These are phyloP conservation scores for Rhynchosporium agropyri DNA, from an alignment of 2,329 filamentous ascomycete species.

Conservation along the genomic window DNA sequence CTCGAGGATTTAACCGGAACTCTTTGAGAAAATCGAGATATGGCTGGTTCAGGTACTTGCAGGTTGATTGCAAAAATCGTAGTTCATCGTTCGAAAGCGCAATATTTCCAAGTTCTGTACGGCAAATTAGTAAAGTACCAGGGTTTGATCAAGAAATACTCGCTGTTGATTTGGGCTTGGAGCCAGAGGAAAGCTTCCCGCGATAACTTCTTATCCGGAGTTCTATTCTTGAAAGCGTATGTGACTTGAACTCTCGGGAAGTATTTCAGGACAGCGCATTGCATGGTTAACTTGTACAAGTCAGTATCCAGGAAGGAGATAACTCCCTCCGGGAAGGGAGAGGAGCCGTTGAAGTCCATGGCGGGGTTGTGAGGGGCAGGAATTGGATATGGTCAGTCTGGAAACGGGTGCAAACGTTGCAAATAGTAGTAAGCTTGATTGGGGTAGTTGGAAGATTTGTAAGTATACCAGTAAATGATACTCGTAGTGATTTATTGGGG, in stretches of 20 bases:
- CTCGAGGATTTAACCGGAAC: constrained; percentile 78
- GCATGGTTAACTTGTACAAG: constrained; percentile 95
- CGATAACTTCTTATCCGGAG: constrained; percentile 88
- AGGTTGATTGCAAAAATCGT: constrained; percentile 74
- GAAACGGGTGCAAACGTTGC: not conserved
- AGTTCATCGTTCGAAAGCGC: constrained; percentile 78
- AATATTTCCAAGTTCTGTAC: constrained; percentile 77
- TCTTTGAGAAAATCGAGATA: constrained; percentile 82
- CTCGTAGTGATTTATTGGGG: not conserved
- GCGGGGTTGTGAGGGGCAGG: not conserved
- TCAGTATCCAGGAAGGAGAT: constrained; percentile 82
- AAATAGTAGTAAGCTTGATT: not conserved
- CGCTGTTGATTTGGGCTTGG: constrained; percentile 77
- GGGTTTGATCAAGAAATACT: constrained; percentile 38
- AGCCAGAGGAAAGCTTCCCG: constrained; percentile 85
- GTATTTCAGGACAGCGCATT: constrained; percentile 92
- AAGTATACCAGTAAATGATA: not conserved
- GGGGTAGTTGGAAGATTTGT: not conserved
- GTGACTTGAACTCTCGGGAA: constrained; percentile 82
- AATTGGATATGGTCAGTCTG: not conserved
- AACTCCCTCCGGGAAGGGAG: constrained; percentile 72
- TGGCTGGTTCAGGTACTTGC: constrained; percentile 74
- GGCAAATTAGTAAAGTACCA: constrained; percentile 36
- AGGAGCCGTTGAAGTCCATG: constrained; percentile 69
- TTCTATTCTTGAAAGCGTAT: constrained; percentile 94